Evolutionary conservation across 352 stramenopile species (phyloP).

Genomic region (Globisporangium nagaii): DNA sequence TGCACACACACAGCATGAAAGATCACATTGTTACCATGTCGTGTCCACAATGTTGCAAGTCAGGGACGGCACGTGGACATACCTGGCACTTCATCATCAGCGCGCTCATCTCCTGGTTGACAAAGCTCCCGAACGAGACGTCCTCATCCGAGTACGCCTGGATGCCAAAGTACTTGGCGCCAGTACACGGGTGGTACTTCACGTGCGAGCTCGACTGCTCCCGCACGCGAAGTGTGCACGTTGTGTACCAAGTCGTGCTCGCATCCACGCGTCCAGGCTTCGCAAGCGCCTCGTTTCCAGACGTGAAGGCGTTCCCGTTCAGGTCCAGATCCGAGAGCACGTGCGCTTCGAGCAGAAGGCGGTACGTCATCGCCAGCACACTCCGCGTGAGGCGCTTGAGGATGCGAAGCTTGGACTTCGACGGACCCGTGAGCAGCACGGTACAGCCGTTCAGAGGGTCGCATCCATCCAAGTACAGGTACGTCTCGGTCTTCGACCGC

Average conservation of each 20-base stretch:
- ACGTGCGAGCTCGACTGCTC: slow-evolving; percentile 36
- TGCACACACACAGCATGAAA: neutral
- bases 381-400: slow-evolving; percentile 90
- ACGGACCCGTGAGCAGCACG: slow-evolving; percentile 89
- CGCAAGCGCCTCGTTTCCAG: neutral
- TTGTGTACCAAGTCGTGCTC: slow-evolving; percentile 62
- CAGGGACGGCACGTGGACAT: neutral
- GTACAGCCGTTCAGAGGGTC: slow-evolving; percentile 93
- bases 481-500: slow-evolving; percentile 70
- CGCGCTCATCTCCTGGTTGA: slow-evolving; percentile 64
- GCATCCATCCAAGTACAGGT: slow-evolving; percentile 94
- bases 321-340: slow-evolving; percentile 89
- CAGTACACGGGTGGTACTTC: slow-evolving; percentile 68
- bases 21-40: neutral
- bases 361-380: slow-evolving; percentile 93
- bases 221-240: slow-evolving; percentile 58
- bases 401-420: slow-evolving; percentile 83
- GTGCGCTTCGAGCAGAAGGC: slow-evolving; percentile 93
- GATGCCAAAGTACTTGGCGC: slow-evolving; percentile 65
- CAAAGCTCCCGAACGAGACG: slow-evolving; percentile 78
- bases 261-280: neutral
- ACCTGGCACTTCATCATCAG: slow-evolving; percentile 77
- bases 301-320: slow-evolving; percentile 27
- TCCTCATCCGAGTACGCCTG: slow-evolving; percentile 56
- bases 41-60: too few species aligned